Evolutionary conservation across 352 stramenopile genomes (phyloP), one percentile per base, ranked within the genome.

Genomic region (Phytophthora kernoviae): DNA sequence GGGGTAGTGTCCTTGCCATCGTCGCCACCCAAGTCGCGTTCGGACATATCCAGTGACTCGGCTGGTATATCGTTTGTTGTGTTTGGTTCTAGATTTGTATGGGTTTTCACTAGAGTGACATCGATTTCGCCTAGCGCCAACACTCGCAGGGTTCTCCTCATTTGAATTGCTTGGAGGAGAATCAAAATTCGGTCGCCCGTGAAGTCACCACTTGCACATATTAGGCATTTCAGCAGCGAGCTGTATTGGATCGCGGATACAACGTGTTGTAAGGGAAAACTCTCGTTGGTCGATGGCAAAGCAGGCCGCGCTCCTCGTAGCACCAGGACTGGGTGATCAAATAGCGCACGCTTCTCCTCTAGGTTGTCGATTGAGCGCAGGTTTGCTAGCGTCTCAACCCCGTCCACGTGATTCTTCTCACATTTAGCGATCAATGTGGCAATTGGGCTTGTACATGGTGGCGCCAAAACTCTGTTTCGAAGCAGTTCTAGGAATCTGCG

Each of bases 201-300:
- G 30, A 75, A 83, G 33, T 80, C 56, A 1, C 77, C 77, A 22
- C 59, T 65, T 11, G 52, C 52, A 36, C 64, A 58, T 12, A 85
- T 55, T 3, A 91, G 54, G 7, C 61, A 79, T 17, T 75, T 79
- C 18, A 90, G 62, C 0, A 64, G 41, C 1, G 46, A 17, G 47
- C 68, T 87, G 46, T 82, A 73, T 57, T 87, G 65, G 12, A 90
- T 70, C 1, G 77, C 80, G 17, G 73, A 70, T 0, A 75, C 40
- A n/a, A 88, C 12, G 39, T 81, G 68, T 7, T 77, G 62, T 0
- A 81, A 20, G 10, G 62, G 55, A 17, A 73, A 70, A 15, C 49
- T 65, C 21, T 65, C 56, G 40, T 51, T 45, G 2, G 27, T 54
- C 5, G 55, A 51, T 27, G 47, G 54, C 24, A 54, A 58, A 26